A percentile compares a stretch with the other conserved stretches of the same genome.
These are phyloP conservation scores for Colletotrichum theobromicola DNA, from an alignment of 2,329 filamentous ascomycete genomes.

Conservation along the genomic window DNA sequence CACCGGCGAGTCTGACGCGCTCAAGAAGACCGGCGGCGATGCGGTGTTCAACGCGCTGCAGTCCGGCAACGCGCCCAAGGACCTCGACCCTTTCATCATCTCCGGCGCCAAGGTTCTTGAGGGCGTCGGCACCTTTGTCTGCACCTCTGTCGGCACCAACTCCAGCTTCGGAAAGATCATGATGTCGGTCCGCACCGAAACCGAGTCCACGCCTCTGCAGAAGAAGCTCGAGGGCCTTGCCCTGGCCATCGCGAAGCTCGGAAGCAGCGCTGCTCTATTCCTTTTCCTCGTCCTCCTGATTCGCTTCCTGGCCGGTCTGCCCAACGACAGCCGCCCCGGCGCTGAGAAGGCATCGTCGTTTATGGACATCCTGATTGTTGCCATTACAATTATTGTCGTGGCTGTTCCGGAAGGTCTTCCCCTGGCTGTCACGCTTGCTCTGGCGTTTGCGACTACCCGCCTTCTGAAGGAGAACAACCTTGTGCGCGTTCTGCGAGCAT, in stretches of 20 bases:
- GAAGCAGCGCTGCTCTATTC: conserved; percentile 71
- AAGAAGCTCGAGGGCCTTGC: conserved; percentile 54
- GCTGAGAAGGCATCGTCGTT: conserved; percentile 64
- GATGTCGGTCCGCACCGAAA: conserved; percentile 58
- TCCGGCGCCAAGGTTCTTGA: conserved; percentile 61
- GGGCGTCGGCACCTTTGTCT: conserved; percentile 58
- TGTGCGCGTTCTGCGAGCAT: conserved; percentile 70
- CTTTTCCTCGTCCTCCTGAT: conserved; percentile 81
- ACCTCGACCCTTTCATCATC: conserved; percentile 70
- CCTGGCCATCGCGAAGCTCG: conserved; percentile 49
- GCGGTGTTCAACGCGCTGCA: conserved; percentile 62
- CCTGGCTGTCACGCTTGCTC: conserved; percentile 69
- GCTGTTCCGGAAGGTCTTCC: conserved; percentile 72
- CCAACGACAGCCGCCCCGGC: conserved; percentile 49
- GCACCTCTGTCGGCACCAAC: conserved; percentile 61
- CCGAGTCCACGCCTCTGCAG: conserved; percentile 59
- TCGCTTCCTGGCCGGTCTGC: conserved; percentile 72
- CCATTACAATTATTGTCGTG: conserved; percentile 70
- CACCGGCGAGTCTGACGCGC: conserved; percentile 75
- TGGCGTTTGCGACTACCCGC: conserved; percentile 72
- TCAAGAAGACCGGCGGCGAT: conserved; percentile 68
- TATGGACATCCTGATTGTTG: conserved; percentile 68
- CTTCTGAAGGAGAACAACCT: conserved; percentile 76
- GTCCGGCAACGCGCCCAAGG: conserved; percentile 45
- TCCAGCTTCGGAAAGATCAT: conserved; percentile 60